These are phyloP conservation scores for Aurantiochytrium sp. DNA, from an alignment of 108 stramenopile species.

Conservation along the genomic window DNA sequence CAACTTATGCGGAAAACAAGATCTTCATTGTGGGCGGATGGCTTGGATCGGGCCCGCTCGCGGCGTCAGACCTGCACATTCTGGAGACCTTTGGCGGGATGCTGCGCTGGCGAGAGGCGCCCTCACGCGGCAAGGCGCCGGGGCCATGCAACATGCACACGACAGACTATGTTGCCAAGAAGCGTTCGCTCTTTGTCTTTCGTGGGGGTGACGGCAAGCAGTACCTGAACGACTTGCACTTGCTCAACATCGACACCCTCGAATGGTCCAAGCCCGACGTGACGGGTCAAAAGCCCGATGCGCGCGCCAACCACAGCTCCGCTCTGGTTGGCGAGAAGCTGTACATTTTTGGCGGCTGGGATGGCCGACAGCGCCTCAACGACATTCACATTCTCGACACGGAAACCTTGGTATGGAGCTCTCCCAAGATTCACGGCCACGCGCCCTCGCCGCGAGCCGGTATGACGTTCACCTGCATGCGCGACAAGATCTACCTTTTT, in stretches of 20 bases:
- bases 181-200: conserved; percentile 72
- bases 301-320: conserved; percentile 78
- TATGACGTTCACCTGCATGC: conserved; percentile 75
- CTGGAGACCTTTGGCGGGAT: conserved; percentile 53
- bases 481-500: conserved; percentile 75
- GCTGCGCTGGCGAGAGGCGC: conserved; percentile 10
- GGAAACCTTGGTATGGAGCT: conserved; percentile 64
- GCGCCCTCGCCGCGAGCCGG: conserved; percentile 83
- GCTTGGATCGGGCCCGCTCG: conserved; percentile 75
- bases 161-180: conserved; percentile 64
- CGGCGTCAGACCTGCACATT: conserved; percentile 73
- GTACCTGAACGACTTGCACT: conserved; percentile 77
- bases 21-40: conserved; percentile 88
- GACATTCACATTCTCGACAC: conserved; percentile 81
- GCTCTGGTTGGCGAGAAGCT: conserved; percentile 70
- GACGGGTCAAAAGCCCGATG: conserved; percentile 62
- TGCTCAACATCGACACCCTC: conserved; percentile 64
- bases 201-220: conserved; percentile 79
- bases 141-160: conserved; percentile 95
- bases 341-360: conserved; percentile 89
- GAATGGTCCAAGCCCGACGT: conserved; percentile 68
- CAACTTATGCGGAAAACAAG: conserved; percentile 64
- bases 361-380: conserved; percentile 51
- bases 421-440: conserved; percentile 2
- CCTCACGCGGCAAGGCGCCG: conserved; percentile 52